Evolutionary conservation across 495 filamentous ascomycete genomes (phyloP), one percentile per base, ranked within the genome.

Genomic region (Penicillium dipodomyicola): DNA sequence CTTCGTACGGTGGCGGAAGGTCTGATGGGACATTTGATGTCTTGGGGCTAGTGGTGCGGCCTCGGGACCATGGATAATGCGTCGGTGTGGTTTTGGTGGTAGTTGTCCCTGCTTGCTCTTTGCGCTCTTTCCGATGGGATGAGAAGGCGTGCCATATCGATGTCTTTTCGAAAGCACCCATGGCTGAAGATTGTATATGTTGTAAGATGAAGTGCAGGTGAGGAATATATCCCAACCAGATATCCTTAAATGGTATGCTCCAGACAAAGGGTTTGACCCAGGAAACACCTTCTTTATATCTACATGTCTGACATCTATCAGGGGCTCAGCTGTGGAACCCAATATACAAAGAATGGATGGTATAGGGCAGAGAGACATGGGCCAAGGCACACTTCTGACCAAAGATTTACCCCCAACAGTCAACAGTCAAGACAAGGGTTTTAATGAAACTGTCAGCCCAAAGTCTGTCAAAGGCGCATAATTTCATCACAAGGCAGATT

Each of bases 1-100:
- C 43, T 32, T 64, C 47, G 59, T 77, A 77, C 29, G 72, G 60
- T 23, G 75, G 75, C 14, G 73, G 75, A 6, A 14, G 51, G 6
- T 54, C 51, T n/a, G 20, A 29, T 1, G 49, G 30, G 30, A 15
- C 9, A 8, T 5, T 30, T 20, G 41, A 52, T 52, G 32, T 27
- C 22, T 29, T 19, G 10, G 22, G 1, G 25, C 2, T 43, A 43
- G 43, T 17, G 15, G 7, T n/a, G 7, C 23, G 49, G 8, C 49
- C 37, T 52, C 35, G 35, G 22, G 39, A 25, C 45, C 27, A 32
- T 48, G 43, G 43, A 23, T 9, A n/a, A n/a, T 32, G 9, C 4
- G 27, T 10, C 5, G 45, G 19, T 30, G 10, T 3, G 10, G 29
- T 20, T 1, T 1, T 7, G 27, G 44, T 22, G n/a, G n/a, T 5